Evolutionary conservation across 768 basidiomycete genomes (phyloP).

Genomic region (Kwoniella sp.): DNA sequence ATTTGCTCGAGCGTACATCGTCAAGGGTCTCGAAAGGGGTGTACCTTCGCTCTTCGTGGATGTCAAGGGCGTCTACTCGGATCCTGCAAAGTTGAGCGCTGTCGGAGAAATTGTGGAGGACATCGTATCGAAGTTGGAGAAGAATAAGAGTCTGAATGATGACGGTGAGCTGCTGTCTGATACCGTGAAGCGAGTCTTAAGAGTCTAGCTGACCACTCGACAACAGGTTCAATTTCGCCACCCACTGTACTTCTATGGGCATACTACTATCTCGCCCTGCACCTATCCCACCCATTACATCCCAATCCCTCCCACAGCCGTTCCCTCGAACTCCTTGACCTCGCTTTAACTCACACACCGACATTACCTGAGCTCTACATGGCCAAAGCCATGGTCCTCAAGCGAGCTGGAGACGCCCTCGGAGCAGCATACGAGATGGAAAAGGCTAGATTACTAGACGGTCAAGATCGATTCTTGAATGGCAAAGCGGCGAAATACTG

Average conservation of each 20-base stretch:
- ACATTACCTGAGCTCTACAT: constrained; percentile 88
- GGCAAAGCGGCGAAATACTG: constrained; percentile 91
- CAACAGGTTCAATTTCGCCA: constrained; percentile 58
- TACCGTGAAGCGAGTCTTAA: too few relatives aligned
- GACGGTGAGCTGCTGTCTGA: constrained; percentile 36
- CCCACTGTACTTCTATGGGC: constrained; percentile 91
- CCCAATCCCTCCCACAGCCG: constrained; percentile 41
- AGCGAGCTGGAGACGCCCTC: constrained; percentile 76
- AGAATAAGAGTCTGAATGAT: constrained; percentile 31
- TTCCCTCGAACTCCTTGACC: constrained; percentile 61
- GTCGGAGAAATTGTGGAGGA: constrained; percentile 75
- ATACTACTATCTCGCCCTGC: constrained; percentile 88
- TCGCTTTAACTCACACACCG: constrained; percentile 80
- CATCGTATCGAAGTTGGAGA: constrained; percentile 54
- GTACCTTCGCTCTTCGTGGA: constrained; percentile 92
- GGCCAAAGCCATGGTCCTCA: constrained; percentile 77
- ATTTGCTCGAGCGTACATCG: constrained; percentile 69
- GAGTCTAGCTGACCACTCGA: constrained; percentile 10
- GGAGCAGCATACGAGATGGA: constrained; percentile 76
- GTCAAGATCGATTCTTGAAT: constrained; percentile 93
- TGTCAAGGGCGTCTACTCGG: constrained; percentile 77
- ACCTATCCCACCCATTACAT: constrained; percentile 60
- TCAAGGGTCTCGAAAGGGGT: constrained; percentile 73
- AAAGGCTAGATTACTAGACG: constrained; percentile 79
- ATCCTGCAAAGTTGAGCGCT: constrained; percentile 65